phyloP scores from a whole-genome alignment of 495 filamentous ascomycete species.

The Aspergillus homomorphus region DNA sequence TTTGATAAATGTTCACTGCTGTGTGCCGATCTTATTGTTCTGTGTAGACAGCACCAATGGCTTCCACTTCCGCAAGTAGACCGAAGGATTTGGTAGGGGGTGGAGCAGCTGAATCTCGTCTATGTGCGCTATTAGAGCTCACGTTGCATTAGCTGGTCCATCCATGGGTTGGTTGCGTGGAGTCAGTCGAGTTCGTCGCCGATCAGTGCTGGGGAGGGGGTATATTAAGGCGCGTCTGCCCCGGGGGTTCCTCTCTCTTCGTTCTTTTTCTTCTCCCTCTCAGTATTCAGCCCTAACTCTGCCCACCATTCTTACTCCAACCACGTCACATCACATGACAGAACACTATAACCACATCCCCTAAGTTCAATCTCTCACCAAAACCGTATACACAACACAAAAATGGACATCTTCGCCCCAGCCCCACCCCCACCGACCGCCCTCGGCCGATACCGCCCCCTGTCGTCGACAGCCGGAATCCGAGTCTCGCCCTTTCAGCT shows the following conservation, averaged over 20 bases:
- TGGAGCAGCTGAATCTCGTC: background rate
- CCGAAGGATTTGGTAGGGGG: too few relatives aligned
- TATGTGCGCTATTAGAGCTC: background rate
- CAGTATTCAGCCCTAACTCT: background rate
- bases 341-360: slow-evolving; percentile 29
- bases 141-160: background rate
- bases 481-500: slow-evolving; percentile 59
- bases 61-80: too few relatives aligned
- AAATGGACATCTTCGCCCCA: slow-evolving; percentile 4
- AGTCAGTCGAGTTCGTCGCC: background rate
- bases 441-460: slow-evolving; percentile 44
- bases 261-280: background rate
- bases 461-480: slow-evolving; percentile 57
- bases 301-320: background rate
- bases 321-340: background rate
- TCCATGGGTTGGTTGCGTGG: background rate
- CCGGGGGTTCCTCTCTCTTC: background rate
- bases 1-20: too few relatives aligned
- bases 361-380: too few relatives aligned
- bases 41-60: too few relatives aligned
- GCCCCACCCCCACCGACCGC: slow-evolving; percentile 9
- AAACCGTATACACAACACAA: slow-evolving; percentile 17
- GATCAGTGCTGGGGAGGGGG: background rate
- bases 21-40: too few relatives aligned
- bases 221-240: background rate